phyloP scores from a whole-genome alignment of 2,329 filamentous ascomycete genomes.

The Calonectria montana region DNA sequence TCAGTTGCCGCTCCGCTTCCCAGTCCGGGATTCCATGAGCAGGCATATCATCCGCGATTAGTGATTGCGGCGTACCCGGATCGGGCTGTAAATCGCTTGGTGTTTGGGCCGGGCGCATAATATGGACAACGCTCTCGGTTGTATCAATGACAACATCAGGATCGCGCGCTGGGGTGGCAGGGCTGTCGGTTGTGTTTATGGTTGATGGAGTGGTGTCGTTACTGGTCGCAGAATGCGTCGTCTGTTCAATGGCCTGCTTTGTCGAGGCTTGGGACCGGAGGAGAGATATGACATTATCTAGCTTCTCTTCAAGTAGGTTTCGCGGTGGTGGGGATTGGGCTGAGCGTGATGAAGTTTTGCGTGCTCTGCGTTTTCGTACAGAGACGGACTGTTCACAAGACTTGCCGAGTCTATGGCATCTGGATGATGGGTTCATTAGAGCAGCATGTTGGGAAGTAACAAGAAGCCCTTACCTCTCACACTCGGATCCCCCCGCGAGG shows the following conservation, averaged over 20 bases:
- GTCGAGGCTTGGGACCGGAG: slow-evolving; percentile 33
- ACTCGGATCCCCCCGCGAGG: slow-evolving; percentile 40
- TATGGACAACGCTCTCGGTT: slow-evolving; percentile 7
- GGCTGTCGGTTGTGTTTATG: not conserved
- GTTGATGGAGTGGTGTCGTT: not conserved
- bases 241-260: not conserved
- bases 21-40: not conserved
- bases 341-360: slow-evolving; percentile 13
- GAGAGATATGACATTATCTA: slow-evolving; percentile 43
- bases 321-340: not conserved
- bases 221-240: not conserved
- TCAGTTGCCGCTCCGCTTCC: slow-evolving; percentile 22
- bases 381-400: slow-evolving; percentile 52
- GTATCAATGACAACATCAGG: slow-evolving; percentile 28
- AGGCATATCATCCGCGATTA: slow-evolving; percentile 23
- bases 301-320: slow-evolving; percentile 34
- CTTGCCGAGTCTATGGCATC: slow-evolving; percentile 54
- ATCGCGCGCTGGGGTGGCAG: not conserved
- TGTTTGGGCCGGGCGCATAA: slow-evolving; percentile 10
- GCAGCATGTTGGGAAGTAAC: too few species aligned
- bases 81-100: not conserved
- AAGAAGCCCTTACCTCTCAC: slow-evolving; percentile 46
- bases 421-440: not conserved
- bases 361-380: slow-evolving; percentile 42
- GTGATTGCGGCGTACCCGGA: not conserved